Conservation (phyloP, 176 grass and related monocot species). For the Zea mays region DNA sequence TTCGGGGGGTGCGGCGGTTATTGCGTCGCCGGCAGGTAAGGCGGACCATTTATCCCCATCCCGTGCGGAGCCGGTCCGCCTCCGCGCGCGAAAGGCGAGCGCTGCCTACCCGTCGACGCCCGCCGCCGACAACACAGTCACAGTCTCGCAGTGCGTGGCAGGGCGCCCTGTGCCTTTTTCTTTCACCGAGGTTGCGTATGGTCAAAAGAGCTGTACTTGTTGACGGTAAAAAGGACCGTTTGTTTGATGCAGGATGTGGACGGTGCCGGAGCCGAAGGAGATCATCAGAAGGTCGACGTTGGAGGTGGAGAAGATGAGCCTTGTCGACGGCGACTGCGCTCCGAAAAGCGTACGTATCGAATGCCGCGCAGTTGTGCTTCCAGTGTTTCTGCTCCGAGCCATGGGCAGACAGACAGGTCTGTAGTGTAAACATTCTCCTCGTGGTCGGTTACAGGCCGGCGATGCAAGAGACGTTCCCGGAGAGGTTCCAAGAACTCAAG, state of each 20-base stretch:
- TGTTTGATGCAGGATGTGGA: conserved; percentile 72
- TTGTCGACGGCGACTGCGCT: conserved; percentile 52
- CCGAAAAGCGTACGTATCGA: conserved; percentile 50
- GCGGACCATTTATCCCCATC: conserved; percentile 14
- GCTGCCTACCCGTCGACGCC: conserved; percentile 17
- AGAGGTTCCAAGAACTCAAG: conserved; percentile 55
- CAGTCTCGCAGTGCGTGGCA: neutral
- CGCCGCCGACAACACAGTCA: conserved; percentile 36
- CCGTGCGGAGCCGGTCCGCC: neutral
- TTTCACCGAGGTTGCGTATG: neutral
- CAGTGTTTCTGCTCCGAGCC: neutral
- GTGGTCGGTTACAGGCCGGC: conserved; percentile 21
- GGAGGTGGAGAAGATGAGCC: conserved; percentile 56
- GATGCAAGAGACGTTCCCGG: conserved; percentile 43
- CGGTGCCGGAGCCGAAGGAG: conserved; percentile 84
- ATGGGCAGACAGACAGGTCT: neutral
- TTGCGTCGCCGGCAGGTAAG: conserved; percentile 29
- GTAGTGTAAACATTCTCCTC: neutral
- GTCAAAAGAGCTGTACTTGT: no score
- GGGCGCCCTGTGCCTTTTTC: neutral
- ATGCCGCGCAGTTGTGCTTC: neutral
- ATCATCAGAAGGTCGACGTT: conserved; percentile 55
- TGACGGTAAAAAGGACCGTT: no score
- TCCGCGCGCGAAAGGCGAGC: conserved; percentile 15
- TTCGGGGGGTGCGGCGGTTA: neutral